phyloP scores from a whole-genome alignment of 371 early-diverging fungal species.

The Lichtheimia ornata region DNA sequence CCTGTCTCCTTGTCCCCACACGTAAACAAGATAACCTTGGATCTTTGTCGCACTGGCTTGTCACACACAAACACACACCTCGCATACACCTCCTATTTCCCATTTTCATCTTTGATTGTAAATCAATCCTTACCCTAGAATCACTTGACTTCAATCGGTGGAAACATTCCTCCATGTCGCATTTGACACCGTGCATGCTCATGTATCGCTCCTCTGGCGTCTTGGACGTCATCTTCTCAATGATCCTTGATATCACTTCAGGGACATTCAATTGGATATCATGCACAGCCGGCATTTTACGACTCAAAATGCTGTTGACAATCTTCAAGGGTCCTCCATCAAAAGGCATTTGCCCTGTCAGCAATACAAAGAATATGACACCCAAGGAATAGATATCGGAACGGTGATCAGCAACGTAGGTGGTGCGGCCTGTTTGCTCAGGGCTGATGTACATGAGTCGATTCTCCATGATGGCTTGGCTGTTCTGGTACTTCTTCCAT shows the following conservation, averaged over 20 bases:
- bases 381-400: conserved; percentile 62
- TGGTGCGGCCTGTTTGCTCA: conserved; percentile 62
- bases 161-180: conserved; percentile 55
- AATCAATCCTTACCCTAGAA: conserved; percentile 15
- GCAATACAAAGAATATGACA: conserved; percentile 50
- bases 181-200: conserved; percentile 54
- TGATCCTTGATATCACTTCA: conserved; percentile 44
- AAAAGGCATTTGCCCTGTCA: conserved; percentile 54
- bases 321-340: conserved; percentile 57
- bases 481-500: conserved; percentile 41
- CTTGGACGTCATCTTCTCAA: conserved; percentile 62
- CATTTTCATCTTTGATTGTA: too few species aligned
- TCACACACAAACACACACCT: too few species aligned
- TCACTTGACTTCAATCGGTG: conserved; percentile 28
- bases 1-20: too few species aligned
- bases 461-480: conserved; percentile 18
- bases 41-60: too few species aligned
- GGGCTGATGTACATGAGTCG: conserved; percentile 40
- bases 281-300: conserved; percentile 42
- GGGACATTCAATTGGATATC: conserved; percentile 54
- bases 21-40: too few species aligned
- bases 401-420: conserved; percentile 56
- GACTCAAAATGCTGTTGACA: conserved; percentile 54
- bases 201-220: conserved; percentile 60
- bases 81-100: background rate